A percentile compares a stretch with the other conserved stretches of the same genome.
phyloP scores from a whole-genome alignment of 169 alveolate genomes.

The Plasmodium chabaudi region DNA sequence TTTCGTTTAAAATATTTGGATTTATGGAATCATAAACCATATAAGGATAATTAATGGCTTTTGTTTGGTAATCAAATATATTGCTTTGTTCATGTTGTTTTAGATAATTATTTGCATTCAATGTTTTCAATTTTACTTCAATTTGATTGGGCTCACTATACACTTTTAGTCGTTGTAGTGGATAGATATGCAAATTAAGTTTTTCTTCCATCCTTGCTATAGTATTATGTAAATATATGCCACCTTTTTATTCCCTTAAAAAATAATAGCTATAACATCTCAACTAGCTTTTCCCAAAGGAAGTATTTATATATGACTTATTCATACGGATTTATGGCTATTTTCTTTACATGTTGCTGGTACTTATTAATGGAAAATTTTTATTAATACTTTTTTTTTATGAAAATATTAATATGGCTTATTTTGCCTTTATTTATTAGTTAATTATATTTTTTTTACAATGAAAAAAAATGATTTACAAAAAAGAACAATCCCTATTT shows the following conservation, averaged over 20 bases:
- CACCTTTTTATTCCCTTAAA: neutral
- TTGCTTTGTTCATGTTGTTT: constrained; percentile 3
- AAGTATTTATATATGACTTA: no score
- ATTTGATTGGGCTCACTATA: constrained; percentile 42
- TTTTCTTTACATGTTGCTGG: no score
- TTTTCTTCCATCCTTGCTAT: constrained; percentile 39
- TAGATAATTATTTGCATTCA: neutral
- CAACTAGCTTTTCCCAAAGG: no score
- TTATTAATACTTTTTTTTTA: no score
- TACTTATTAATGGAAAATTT: no score
- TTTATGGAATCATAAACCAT: constrained; percentile 51
- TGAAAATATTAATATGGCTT: no score
- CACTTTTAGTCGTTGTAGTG: constrained; percentile 28
- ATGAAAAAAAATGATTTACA: no score
- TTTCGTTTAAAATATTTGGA: constrained; percentile 37
- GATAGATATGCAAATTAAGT: constrained; percentile 48
- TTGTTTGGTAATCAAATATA: constrained; percentile 4
- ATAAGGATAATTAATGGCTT: constrained; percentile 33
- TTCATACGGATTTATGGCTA: no score
- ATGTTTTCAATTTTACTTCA: constrained; percentile 21
- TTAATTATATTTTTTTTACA: no score
- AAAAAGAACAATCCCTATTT: no score
- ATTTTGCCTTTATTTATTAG: no score
- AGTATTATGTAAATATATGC: neutral
- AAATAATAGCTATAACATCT: no score